A percentile compares a stretch with the other conserved stretches of the same genome.
Evolutionary conservation across 306 rosid genomes (phyloP).

Genomic region (Malus orientalis): DNA sequence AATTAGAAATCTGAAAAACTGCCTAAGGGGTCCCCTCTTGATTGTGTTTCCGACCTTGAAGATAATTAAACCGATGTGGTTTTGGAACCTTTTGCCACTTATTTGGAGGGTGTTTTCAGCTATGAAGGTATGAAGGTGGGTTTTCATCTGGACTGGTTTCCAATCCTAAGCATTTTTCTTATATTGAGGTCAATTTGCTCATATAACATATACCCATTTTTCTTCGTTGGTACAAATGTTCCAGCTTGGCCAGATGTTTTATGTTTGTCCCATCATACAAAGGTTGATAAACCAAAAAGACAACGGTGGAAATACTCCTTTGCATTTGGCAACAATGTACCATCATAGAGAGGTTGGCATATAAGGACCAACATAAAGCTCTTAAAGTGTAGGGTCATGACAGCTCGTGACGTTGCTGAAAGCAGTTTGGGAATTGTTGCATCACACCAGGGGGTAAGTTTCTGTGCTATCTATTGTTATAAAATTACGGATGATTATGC

Average conservation of each 20-base stretch:
- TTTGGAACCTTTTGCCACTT: constrained; percentile 5
- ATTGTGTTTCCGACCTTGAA: not conserved
- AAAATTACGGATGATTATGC: not conserved
- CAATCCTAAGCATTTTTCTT: constrained; percentile 6
- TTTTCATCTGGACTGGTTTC: constrained; percentile 17
- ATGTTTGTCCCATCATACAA: not conserved
- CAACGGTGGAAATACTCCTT: constrained; percentile 6
- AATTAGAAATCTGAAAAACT: not conserved
- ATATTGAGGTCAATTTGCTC: constrained; percentile 24
- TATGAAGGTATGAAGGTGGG: constrained; percentile 10
- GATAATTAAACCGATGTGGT: constrained; percentile 3
- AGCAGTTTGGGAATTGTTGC: not conserved
- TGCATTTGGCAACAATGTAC: constrained; percentile 19
- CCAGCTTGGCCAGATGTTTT: constrained; percentile 17
- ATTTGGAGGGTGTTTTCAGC: constrained; percentile 19
- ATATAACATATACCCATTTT: not conserved
- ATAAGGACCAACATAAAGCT: not conserved
- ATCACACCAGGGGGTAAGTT: not conserved
- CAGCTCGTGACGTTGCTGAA: not conserved
- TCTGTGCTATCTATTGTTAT: no score
- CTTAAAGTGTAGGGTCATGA: not conserved
- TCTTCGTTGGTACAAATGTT: constrained; percentile 16
- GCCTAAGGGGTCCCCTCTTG: not conserved
- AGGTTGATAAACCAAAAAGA: constrained; percentile 21
- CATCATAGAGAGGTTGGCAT: not conserved